phyloP scores from a whole-genome alignment of 805 yeast species.

The Metschnikowia peoriensis region DNA sequence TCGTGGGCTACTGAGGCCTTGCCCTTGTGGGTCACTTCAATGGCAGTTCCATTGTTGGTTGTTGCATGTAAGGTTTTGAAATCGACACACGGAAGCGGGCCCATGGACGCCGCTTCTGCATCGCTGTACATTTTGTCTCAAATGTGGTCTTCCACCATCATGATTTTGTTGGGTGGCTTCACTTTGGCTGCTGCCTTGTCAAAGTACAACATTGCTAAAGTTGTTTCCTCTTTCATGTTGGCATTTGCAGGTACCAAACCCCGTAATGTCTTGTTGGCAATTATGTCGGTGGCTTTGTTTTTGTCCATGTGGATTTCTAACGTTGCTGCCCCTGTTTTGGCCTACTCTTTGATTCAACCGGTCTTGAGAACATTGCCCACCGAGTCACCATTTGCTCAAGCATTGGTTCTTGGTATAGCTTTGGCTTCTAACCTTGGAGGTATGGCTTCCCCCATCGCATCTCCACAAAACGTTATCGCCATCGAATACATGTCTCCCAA shows the following conservation, averaged over 20 bases:
- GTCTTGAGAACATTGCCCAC: constrained; percentile 79
- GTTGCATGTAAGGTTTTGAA: constrained; percentile 71
- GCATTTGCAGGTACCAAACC: constrained; percentile 88
- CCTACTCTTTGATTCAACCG: constrained; percentile 90
- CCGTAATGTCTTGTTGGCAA: constrained; percentile 65
- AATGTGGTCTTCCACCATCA: constrained; percentile 95
- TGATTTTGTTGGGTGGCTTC: constrained; percentile 89
- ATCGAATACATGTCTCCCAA: constrained; percentile 78
- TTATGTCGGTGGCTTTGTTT: constrained; percentile 83
- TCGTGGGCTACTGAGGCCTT: constrained; percentile 96
- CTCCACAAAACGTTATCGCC: constrained; percentile 94
- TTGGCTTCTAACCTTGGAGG: constrained; percentile 93
- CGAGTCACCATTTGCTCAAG: constrained; percentile 73
- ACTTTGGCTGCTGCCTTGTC: constrained; percentile 93
- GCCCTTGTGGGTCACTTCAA: constrained; percentile 86
- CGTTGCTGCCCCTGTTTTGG: constrained; percentile 95
- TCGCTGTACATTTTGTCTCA: constrained; percentile 74
- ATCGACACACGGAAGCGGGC: constrained; percentile 42
- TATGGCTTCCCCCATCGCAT: constrained; percentile 95
- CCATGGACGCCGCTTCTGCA: constrained; percentile 65
- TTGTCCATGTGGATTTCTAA: constrained; percentile 95
- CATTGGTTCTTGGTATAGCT: constrained; percentile 87
- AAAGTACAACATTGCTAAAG: constrained; percentile 84
- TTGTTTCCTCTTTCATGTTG: constrained; percentile 77
- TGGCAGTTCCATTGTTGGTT: constrained; percentile 76